A percentile compares a stretch with the other conserved stretches of the same genome.
Evolutionary conservation across 225 moss, liverwort and hornwort genomes (phyloP).

Genomic region (Ulota crispa): DNA sequence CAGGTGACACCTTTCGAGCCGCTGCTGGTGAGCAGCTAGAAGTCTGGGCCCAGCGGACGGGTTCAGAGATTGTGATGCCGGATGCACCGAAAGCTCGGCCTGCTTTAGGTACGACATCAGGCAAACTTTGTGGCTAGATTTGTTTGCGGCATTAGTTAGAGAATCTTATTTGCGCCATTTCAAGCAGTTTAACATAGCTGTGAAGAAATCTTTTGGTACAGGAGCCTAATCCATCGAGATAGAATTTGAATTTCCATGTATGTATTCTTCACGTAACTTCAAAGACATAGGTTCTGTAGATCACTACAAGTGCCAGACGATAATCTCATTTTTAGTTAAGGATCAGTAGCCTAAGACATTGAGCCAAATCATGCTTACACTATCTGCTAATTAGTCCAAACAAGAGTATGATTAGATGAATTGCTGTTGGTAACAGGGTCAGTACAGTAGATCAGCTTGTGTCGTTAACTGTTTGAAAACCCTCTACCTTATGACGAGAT

Average conservation of each 20-base stretch:
- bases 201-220: not conserved
- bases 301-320: not conserved
- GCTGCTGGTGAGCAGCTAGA: conserved; percentile 94
- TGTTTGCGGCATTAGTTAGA: not conserved
- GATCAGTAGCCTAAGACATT: not conserved
- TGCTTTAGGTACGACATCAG: conserved; percentile 53
- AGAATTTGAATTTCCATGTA: not conserved
- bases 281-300: not conserved
- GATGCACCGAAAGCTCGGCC: conserved; percentile 74
- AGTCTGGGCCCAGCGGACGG: conserved; percentile 89
- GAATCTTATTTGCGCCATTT: not conserved
- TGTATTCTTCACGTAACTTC: not conserved
- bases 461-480: not conserved
- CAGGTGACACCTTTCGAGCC: conserved; percentile 98
- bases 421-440: not conserved
- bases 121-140: not conserved
- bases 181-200: not conserved
- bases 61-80: conserved; percentile 82
- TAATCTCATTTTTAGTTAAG: not conserved
- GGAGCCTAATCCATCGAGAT: not conserved
- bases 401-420: not conserved
- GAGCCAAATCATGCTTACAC: not conserved
- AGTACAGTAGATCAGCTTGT: not conserved
- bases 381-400: not conserved
- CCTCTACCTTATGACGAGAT: not conserved